phyloP scores from a whole-genome alignment of 495 filamentous ascomycete species.

The Cenococcum geophilum region DNA sequence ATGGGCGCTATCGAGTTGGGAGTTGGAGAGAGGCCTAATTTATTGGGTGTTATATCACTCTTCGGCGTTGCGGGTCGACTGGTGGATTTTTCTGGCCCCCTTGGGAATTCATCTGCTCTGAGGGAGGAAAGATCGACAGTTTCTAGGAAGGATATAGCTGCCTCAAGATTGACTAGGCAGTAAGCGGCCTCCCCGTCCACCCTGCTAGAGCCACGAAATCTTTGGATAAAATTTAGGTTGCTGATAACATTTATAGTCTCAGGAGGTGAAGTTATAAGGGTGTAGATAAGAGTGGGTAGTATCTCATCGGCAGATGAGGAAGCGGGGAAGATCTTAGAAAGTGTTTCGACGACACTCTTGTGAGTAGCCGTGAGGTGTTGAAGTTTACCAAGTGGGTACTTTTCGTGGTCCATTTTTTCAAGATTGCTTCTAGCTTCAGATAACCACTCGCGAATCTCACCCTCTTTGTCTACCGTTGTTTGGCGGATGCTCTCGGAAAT shows the following conservation, averaged over 20 bases:
- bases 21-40: slow-evolving; percentile 27
- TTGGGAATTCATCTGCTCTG: slow-evolving; percentile 67
- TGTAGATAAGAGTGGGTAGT: slow-evolving; percentile 91
- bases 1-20: slow-evolving; percentile 15
- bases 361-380: slow-evolving; percentile 81
- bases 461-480: slow-evolving; percentile 53
- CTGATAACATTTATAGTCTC: slow-evolving; percentile 85
- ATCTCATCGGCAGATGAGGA: slow-evolving; percentile 96
- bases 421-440: slow-evolving; percentile 67
- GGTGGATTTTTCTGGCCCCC: slow-evolving; percentile 55
- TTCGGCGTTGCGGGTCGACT: slow-evolving; percentile 50
- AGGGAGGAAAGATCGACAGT: slow-evolving; percentile 92
- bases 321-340: slow-evolving; percentile 66
- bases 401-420: slow-evolving; percentile 76
- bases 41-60: slow-evolving; percentile 45
- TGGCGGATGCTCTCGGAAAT: slow-evolving; percentile 45
- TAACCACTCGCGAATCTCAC: slow-evolving; percentile 66
- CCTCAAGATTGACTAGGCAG: slow-evolving; percentile 93
- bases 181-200: slow-evolving; percentile 92
- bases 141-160: slow-evolving; percentile 91
- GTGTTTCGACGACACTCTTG: slow-evolving; percentile 87
- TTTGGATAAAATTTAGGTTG: slow-evolving; percentile 87
- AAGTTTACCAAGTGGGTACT: slow-evolving; percentile 86
- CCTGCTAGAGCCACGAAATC: slow-evolving; percentile 80
- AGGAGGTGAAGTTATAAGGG: slow-evolving; percentile 81